Percentiles rank a stretch among this genome's conserved stretches.
Conservation (phyloP, 768 basidiomycete genomes). For the Dacryopinax spathularia region DNA sequence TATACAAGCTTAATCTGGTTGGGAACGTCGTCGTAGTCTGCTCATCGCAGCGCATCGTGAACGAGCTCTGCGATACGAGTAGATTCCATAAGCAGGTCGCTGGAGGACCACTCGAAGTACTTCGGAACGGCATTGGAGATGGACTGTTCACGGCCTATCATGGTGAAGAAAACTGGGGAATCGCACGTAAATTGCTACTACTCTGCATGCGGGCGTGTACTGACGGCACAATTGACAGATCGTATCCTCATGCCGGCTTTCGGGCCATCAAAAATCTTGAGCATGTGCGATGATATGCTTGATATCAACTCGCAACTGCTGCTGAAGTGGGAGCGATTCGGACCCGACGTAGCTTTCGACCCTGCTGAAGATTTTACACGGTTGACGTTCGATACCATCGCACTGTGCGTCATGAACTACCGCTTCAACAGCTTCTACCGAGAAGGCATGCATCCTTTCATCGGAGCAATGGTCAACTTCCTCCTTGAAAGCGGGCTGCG, state of each 20-base stretch:
- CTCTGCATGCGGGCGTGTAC: background rate
- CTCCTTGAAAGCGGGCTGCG: slow-evolving; percentile 29
- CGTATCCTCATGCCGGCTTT: slow-evolving; percentile 5
- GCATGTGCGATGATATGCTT: slow-evolving; percentile 1
- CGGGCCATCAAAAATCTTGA: background rate
- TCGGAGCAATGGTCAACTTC: slow-evolving; percentile 22
- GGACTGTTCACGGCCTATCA: slow-evolving; percentile 19
- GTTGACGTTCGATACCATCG: slow-evolving; percentile 9
- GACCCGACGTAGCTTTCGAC: background rate
- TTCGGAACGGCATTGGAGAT: slow-evolving; percentile 30
- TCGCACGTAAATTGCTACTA: background rate
- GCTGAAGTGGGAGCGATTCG: slow-evolving; percentile 4
- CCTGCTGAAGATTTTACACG: background rate
- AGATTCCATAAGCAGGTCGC: slow-evolving; percentile 30
- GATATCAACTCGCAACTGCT: background rate
- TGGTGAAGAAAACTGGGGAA: slow-evolving; percentile 1
- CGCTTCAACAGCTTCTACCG: slow-evolving; percentile 15
- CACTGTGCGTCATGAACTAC: slow-evolving; percentile 13
- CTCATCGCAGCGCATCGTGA: slow-evolving; percentile 26
- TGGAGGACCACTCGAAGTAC: slow-evolving; percentile 22
- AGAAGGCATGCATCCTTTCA: slow-evolving; percentile 12
- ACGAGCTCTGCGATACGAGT: slow-evolving; percentile 32
- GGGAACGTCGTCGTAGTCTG: slow-evolving; percentile 24
- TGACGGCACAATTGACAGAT: background rate
- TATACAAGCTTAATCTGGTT: slow-evolving; percentile 28